Evolutionary conservation across 2,329 filamentous ascomycete species (phyloP).

Genomic region (Xylariaceae sp.): DNA sequence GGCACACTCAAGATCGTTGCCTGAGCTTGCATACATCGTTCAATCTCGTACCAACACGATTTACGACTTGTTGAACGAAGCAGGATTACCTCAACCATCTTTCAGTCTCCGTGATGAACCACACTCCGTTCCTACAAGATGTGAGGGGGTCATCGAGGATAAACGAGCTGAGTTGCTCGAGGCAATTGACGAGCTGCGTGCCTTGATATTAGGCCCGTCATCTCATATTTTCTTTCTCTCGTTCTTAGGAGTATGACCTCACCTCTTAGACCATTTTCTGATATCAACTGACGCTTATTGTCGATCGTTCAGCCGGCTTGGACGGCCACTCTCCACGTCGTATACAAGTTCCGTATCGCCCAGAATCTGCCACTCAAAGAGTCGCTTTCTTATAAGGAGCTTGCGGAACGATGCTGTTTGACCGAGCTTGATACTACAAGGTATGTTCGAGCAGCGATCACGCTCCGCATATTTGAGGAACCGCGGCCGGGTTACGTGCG

Average conservation of each 20-base stretch:
- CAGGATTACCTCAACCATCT: not conserved
- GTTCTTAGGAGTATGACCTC: slow-evolving; percentile 12
- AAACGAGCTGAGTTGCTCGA: slow-evolving; percentile 7
- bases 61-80: not conserved
- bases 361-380: slow-evolving; percentile 9
- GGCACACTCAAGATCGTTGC: not conserved
- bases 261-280: not conserved
- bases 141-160: not conserved
- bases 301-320: slow-evolving; percentile 7
- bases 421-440: slow-evolving; percentile 3
- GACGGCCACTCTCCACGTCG: slow-evolving; percentile 8
- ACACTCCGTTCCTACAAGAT: not conserved
- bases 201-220: slow-evolving; percentile 11
- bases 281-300: not conserved
- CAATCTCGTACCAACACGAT: not conserved
- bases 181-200: slow-evolving; percentile 10
- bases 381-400: slow-evolving; percentile 10
- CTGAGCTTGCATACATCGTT: not conserved
- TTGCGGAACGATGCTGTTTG: slow-evolving; percentile 7
- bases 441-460: slow-evolving; percentile 9
- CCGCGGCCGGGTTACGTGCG: not conserved
- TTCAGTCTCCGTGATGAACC: not conserved
- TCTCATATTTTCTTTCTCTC: slow-evolving; percentile 13
- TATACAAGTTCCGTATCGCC: slow-evolving; percentile 14
- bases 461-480: slow-evolving; percentile 9